Evolutionary conservation across 129 eudicot species (phyloP), one percentile per base, ranked within the genome.

Genomic region (Chrysanthemum lavandulifolium): DNA sequence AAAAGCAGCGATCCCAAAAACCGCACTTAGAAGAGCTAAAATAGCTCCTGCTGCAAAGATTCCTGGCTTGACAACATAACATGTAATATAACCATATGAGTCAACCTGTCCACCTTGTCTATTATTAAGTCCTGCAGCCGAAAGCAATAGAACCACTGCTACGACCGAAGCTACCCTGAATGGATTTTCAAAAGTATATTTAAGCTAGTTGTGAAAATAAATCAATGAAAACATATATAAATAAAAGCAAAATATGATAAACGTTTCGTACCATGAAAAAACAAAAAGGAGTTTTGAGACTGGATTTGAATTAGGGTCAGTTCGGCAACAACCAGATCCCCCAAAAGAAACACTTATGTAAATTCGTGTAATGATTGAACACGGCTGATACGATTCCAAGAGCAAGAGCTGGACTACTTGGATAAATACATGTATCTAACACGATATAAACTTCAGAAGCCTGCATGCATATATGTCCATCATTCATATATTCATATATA

Each of bases 41-140:
- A 56, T 40, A 36, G 66, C 75, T 36, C 75, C 75, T 18, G 65
- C 75, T 10, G 75, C 75, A 56, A 71, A 71, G 27, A 57, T 49
- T 71, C 75, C 75, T 3, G 75, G 75, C 75, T 57, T 71, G 1
- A 71, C 66, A 57, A 16, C 62, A 23, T 36, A 56, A 61, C 75
- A 71, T 13, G 18, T 43, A 27, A 36, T 31, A 16, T 36, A 55
- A 57, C 67, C 67, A 25, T 71, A 60, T 10, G 18, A 55, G 7
- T 47, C 31, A 11, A 36, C 33, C 55, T 57, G 52, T 48, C 66
- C 66, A 8, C 67, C 75, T 45, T 71, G 36, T 57, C 36, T 31
- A 14, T 56, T 40, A 16, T 60, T 48, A 5, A 71, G 10, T n/a
- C 33, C 65, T 1, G 75, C 75, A 13, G 65, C 75, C 10, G 66